These are phyloP conservation scores for Moesziomyces aphidis DNA, from an alignment of 1,284 basidiomycete species.

Conservation along the genomic window DNA sequence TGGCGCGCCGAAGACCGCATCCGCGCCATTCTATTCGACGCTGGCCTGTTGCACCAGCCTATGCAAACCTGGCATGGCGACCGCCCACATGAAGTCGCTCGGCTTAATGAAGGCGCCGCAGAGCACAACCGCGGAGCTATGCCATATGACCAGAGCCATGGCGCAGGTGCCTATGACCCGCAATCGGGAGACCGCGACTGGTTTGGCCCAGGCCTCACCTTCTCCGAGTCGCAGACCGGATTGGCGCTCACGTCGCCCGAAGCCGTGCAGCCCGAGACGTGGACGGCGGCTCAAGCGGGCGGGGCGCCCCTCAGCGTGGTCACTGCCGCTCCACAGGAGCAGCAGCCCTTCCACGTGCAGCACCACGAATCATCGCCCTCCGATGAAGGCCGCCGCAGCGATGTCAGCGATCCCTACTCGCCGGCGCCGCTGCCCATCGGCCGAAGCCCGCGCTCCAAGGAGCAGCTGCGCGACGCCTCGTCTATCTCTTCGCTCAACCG, in stretches of 20 bases:
- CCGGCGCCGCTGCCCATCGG: constrained; percentile 33
- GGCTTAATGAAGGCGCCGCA: constrained; percentile 1
- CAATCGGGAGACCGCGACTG: constrained; percentile 8
- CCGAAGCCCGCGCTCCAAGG: constrained; percentile 32
- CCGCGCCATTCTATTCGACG: constrained; percentile 34
- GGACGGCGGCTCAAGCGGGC: constrained; percentile 3
- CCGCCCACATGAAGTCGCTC: neutral
- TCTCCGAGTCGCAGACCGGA: constrained; percentile 26
- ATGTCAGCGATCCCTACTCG: constrained; percentile 35
- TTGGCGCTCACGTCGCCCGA: constrained; percentile 29
- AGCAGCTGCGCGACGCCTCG: constrained; percentile 27
- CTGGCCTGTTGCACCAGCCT: constrained; percentile 21
- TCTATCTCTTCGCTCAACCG: constrained; percentile 29
- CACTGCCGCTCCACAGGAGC: neutral
- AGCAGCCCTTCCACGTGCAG: constrained; percentile 13
- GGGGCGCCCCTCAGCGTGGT: neutral
- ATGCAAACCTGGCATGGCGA: constrained; percentile 14
- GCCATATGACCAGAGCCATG: neutral
- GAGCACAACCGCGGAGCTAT: neutral
- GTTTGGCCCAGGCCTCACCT: constrained; percentile 1
- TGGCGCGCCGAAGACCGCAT: constrained; percentile 46
- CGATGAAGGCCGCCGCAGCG: constrained; percentile 13
- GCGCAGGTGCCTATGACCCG: constrained; percentile 1
- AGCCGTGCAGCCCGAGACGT: constrained; percentile 27
- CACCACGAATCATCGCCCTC: constrained; percentile 23